Base-by-base conservation (phyloP, 257 asterid species). In the Scutellaria galericulata region DNA sequence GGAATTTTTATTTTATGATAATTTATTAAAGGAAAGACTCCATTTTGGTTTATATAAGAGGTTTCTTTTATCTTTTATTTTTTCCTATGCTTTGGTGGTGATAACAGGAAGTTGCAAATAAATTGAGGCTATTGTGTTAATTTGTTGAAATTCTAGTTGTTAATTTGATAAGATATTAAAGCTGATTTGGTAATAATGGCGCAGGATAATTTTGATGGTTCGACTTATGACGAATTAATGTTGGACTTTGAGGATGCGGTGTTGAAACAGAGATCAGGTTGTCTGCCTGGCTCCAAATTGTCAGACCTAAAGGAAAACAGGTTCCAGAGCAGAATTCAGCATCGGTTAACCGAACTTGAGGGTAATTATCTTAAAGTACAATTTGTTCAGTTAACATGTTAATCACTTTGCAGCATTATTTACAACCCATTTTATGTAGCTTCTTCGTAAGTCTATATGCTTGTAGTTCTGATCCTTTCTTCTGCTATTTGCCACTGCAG, bases 201-300 rank as follows among this genome's bases (percentile, higher is more conserved):
- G 66, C 89, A 95, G 99, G 89, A 78, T 58, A 72, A 78, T 77
- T 62, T 68, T 51, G 87, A 77, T 37, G 69, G 71, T 76, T 82
- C 92, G 53, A 88, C 86, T 79, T 88, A 89, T 50, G 83, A 87
- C 57, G 96, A 95, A 70, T 76, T 95, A 81, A 95, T 95, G 96
- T 82, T 85, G 54, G 97, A 92, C 81, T 90, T 95, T 46, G 98
- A 90, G 83, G 92, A 90, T 75, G 97, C 98, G 9, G 72, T 95
- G 60, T 50, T 64, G 45, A 84, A 81, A 75, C 96, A 92, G 83
- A 81, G 95, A 65, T 80, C 88, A 11, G 77, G 75, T 76, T 83
- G 85, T 78, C 61, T 83, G 77, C 90, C 93, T 58, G 89, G 92
- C 77, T 82, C 90, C 51, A 85, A 77, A 77, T 77, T 95, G 83